A percentile compares a stretch with the other conserved stretches of the same genome.
phyloP scores from a whole-genome alignment of 2,329 filamentous ascomycete species.

The Teratosphaeria pseudoeucalypti region DNA sequence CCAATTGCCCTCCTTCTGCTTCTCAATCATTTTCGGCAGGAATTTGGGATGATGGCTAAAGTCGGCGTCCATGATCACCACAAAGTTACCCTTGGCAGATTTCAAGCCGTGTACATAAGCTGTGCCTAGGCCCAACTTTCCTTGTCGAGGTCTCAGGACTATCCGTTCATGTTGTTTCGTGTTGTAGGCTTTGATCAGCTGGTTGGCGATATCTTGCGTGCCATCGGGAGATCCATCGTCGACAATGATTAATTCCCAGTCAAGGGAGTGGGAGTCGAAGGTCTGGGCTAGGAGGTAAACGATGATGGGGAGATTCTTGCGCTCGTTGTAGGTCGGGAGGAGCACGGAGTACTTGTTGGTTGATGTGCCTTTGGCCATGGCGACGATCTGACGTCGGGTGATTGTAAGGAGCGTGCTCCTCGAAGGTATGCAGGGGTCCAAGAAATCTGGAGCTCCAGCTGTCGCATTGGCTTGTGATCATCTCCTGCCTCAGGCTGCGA shows the following conservation, averaged over 20 bases:
- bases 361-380: conserved; percentile 65
- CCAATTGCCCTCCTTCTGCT: conserved; percentile 68
- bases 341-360: conserved; percentile 97
- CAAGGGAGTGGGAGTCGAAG: conserved; percentile 82
- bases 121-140: conserved; percentile 93
- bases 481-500: not conserved
- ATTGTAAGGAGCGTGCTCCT: not conserved
- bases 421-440: not conserved
- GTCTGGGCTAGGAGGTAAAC: conserved; percentile 87
- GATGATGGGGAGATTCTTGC: conserved; percentile 91
- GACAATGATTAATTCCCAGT: conserved; percentile 96
- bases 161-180: conserved; percentile 48
- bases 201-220: conserved; percentile 79
- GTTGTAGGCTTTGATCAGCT: conserved; percentile 75
- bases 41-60: conserved; percentile 99
- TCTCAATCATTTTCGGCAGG: conserved; percentile 83
- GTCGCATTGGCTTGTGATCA: not conserved
- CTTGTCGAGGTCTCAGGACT: conserved; percentile 73
- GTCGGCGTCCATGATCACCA: conserved; percentile 99
- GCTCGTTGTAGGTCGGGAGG: conserved; percentile 97
- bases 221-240: conserved; percentile 97
- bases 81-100: conserved; percentile 82
- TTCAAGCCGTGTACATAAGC: conserved; percentile 92
- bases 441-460: not conserved
- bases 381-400: not conserved